These are phyloP conservation scores for Paraconiothyrium sp. DNA, from an alignment of 2,329 filamentous ascomycete genomes.

Conservation along the genomic window DNA sequence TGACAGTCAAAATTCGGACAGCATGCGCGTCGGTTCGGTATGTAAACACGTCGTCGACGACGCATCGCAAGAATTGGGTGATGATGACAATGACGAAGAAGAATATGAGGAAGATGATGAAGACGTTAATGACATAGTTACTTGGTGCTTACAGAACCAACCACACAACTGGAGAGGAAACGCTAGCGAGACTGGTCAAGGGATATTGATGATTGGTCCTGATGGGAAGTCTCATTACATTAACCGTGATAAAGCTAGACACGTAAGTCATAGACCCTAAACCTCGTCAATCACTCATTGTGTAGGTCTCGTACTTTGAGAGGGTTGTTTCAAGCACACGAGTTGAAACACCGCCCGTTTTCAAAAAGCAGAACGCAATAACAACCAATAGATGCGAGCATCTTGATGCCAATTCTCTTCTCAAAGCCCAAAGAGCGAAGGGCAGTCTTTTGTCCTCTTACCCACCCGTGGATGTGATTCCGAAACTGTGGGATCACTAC, in stretches of 20 bases:
- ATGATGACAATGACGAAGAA: not conserved
- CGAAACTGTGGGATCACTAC: slow-evolving; percentile 10
- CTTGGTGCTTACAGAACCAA: not conserved
- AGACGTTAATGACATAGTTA: slow-evolving; percentile 8
- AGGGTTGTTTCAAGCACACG: not conserved
- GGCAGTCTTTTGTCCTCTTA: not conserved
- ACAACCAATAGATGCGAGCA: not conserved
- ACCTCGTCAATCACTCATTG: not conserved
- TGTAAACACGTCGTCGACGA: not conserved
- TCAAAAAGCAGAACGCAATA: too few relatives aligned
- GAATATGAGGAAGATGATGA: not conserved
- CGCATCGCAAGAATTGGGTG: not conserved
- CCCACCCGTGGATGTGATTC: not conserved
- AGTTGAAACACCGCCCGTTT: not conserved
- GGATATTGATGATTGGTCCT: slow-evolving; percentile 3
- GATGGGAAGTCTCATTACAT: slow-evolving; percentile 12
- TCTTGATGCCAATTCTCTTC: slow-evolving; percentile 5
- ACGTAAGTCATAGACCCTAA: slow-evolving; percentile 1
- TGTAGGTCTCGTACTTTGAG: slow-evolving; percentile 2
- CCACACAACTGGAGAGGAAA: not conserved
- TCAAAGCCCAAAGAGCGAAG: not conserved
- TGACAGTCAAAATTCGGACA: not conserved
- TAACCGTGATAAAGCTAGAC: slow-evolving; percentile 3
- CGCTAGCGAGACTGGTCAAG: not conserved
- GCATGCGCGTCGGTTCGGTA: not conserved